These are phyloP conservation scores for Phytophthora capsici DNA, from an alignment of 352 stramenopile genomes.

Conservation along the genomic window DNA sequence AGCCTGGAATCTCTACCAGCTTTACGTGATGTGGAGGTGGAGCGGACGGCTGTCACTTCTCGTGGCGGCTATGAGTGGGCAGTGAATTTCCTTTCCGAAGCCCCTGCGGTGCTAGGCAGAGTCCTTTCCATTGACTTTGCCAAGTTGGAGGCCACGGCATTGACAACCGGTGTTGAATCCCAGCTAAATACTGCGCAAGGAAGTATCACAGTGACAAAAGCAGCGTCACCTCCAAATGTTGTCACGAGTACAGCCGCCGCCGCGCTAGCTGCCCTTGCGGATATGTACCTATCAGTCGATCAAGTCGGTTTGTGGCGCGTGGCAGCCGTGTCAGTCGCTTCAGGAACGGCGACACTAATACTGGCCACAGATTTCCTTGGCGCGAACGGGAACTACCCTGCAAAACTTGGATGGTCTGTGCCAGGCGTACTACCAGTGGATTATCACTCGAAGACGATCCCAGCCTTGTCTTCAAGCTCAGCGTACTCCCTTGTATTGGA, in stretches of 20 bases:
- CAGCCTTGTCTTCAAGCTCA: slow-evolving; percentile 4
- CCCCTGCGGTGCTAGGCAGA: slow-evolving; percentile 47
- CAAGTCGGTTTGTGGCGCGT: slow-evolving; percentile 55
- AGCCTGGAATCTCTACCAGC: slow-evolving; percentile 63
- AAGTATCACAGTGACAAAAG: slow-evolving; percentile 39
- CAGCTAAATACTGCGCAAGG: slow-evolving; percentile 48
- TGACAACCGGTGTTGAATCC: slow-evolving; percentile 47
- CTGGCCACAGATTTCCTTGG: slow-evolving; percentile 54
- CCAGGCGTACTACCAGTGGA: slow-evolving; percentile 56
- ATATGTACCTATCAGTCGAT: slow-evolving; percentile 64
- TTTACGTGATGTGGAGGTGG: slow-evolving; percentile 80
- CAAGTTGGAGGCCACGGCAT: slow-evolving; percentile 42
- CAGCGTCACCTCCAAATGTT: slow-evolving; percentile 29
- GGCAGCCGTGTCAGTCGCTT: slow-evolving; percentile 32
- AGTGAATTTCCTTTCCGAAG: slow-evolving; percentile 75
- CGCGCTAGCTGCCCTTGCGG: slow-evolving; percentile 38
- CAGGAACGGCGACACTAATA: slow-evolving; percentile 52
- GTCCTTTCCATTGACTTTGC: slow-evolving; percentile 46
- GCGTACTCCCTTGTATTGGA: slow-evolving; percentile 32
- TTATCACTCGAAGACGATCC: slow-evolving; percentile 57
- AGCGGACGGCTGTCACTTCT: slow-evolving; percentile 51
- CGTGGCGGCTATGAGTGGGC: slow-evolving; percentile 76
- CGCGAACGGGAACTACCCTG: slow-evolving; percentile 41
- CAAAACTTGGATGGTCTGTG: slow-evolving; percentile 67
- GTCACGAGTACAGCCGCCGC: slow-evolving; percentile 59